Base-by-base conservation (phyloP, 2,329 filamentous ascomycete species). In the Coniochaeta ligniaria region DNA sequence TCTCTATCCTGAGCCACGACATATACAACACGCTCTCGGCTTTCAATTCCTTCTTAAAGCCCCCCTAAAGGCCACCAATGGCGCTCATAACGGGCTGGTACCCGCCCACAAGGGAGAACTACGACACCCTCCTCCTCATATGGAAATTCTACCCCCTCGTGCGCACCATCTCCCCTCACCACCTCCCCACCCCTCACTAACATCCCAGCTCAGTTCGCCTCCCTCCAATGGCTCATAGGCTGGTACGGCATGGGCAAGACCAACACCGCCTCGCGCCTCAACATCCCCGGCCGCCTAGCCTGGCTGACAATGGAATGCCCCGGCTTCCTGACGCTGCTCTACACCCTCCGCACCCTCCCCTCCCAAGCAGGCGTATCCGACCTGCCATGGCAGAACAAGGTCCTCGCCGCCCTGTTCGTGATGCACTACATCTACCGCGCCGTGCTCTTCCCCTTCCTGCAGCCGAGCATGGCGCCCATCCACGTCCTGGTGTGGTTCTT, bases 191-290 rank as follows among this genome's bases (percentile, higher is more conserved):
- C 12, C 47, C 11, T 52, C 36, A 31, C 47, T 60, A 36, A 60
- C 33, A n/a, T 20, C 54, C 60, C 14, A 20, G n/a, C 55, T 7
- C 63, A 96, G 92, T 70, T 92, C 64, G 87, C 87, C 0, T 82
- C 85, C 1, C 58, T 84, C 24, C 92, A 96, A 84, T 96, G 89
- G 88, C 62, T 87, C 60, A 76, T 82, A n/a, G 82, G 85, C 60
- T 96, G 85, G 83, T 95, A 97, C 73, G 91, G 91, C 58, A 92
- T 94, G 79, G 95, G 95, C 73, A 98, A 98, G 76, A 96, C 93
- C 2, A 96, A 92, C 3, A 82, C 86, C 20, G 70, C 80, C 3
- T 92, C 89, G 67, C 77, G 77, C 14, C 79, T 95, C 71, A 99
- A 99, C 75, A 74, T 98, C n/a, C 91, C 93, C 1, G 95, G 95